Evolutionary conservation across 2,329 filamentous ascomycete species (phyloP).

Genomic region (Talaromyces sp.): DNA sequence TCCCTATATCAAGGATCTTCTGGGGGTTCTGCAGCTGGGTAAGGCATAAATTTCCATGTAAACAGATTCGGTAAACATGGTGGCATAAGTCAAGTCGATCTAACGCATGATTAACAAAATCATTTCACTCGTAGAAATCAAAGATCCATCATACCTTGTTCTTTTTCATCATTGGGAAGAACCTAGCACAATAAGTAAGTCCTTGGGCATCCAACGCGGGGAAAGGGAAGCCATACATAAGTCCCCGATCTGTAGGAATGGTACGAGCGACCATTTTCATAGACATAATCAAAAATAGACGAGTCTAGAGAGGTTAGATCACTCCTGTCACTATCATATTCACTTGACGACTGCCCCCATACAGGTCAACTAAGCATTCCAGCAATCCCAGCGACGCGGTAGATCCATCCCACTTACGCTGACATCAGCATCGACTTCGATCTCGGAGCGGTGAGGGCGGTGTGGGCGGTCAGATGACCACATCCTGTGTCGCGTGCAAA

Average conservation of each 20-base stretch:
- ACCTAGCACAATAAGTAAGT: constrained; percentile 5
- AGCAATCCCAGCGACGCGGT: not conserved
- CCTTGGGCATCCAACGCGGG: too few relatives aligned
- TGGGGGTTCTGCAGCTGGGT: constrained; percentile 13
- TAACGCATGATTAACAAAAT: not conserved
- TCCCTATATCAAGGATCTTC: constrained; percentile 14
- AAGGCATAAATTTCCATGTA: constrained; percentile 11
- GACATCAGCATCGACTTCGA: constrained; percentile 15
- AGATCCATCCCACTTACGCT: constrained; percentile 5
- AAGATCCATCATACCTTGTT: constrained; percentile 15
- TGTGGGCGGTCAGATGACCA: too few relatives aligned
- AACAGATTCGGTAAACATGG: constrained; percentile 12
- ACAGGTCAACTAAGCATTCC: not conserved
- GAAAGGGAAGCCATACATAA: constrained; percentile 13
- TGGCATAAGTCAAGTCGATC: constrained; percentile 16
- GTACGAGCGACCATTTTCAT: constrained; percentile 37
- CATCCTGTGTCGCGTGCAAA: too few relatives aligned
- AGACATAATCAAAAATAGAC: constrained; percentile 22
- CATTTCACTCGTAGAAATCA: too few relatives aligned
- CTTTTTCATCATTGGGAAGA: constrained; percentile 24
- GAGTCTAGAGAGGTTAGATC: constrained; percentile 23
- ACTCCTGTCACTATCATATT: constrained; percentile 19
- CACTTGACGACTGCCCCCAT: constrained; percentile 8
- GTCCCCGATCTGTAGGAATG: constrained; percentile 29
- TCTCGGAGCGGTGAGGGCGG: not conserved